Evolutionary conservation across 805 yeast genomes (phyloP).

Genomic region (Ogataea salicorniae): DNA sequence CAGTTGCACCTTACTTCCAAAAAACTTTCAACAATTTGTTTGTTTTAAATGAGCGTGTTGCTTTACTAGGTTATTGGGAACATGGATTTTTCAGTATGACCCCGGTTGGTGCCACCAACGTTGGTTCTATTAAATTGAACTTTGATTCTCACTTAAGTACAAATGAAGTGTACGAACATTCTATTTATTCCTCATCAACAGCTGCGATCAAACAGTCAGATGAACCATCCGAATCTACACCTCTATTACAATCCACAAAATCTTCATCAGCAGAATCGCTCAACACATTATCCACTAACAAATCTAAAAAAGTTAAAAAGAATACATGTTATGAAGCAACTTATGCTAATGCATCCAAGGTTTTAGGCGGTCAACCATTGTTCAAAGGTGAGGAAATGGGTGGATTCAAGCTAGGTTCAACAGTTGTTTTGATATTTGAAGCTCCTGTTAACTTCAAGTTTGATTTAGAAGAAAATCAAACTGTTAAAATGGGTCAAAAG

Average conservation of each 20-base stretch:
- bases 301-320: conserved; percentile 43
- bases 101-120: conserved; percentile 99
- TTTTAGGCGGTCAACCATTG: conserved; percentile 83
- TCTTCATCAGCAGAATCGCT: no score
- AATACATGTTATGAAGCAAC: conserved; percentile 93
- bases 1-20: conserved; percentile 97
- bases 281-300: not conserved
- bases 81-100: conserved; percentile 98
- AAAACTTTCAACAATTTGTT: conserved; percentile 79
- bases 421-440: conserved; percentile 95
- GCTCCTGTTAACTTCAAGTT: conserved; percentile 83
- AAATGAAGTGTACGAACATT: conserved; percentile 62
- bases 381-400: conserved; percentile 94
- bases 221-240: not conserved
- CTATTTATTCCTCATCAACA: conserved; percentile 19
- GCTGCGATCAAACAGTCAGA: not conserved
- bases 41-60: conserved; percentile 91
- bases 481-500: conserved; percentile 78
- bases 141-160: conserved; percentile 89
- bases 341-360: conserved; percentile 68
- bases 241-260: not conserved
- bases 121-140: conserved; percentile 87
- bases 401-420: conserved; percentile 92
- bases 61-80: conserved; percentile 92
- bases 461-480: conserved; percentile 63